Evolutionary conservation across 176 grass and related monocot genomes (phyloP), one percentile per base, ranked within the genome.

Genomic region (Puya raimondii): DNA sequence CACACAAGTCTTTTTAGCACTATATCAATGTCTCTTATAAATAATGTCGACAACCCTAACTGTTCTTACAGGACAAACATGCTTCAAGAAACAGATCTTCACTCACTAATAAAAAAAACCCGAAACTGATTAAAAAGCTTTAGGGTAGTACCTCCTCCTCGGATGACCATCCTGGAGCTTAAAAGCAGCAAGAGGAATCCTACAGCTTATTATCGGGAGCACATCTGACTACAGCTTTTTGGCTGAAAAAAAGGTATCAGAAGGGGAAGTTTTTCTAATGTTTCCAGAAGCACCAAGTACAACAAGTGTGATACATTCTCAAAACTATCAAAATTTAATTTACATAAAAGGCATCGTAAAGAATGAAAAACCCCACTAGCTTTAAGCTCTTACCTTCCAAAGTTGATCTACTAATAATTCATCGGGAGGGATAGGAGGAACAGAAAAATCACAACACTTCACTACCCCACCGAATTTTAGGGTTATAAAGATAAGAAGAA

Each of bases 261-360:
- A 61, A 61, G 56, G 12, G 56, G 21, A 22, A 18, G 56, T 61
- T 61, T 10, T 17, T 66, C 69, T 42, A 42, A 42, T 66, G 56
- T 84, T 78, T 72, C 53, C 72, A 79, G 79, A 76, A 88, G 33
- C 64, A 79, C 71, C 68, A 68, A 68, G 64, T 73, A 85, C 79
- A 82, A 85, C 79, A 89, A 64, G 68, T 51, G 64, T 61, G 26
- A 76, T 29, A 85, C 22, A 70, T 89, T 68, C 67, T 84, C 61
- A 42, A 17, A 70, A 74, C 69, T 59, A 76, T 75, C 79, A 89
- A 85, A 89, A 89, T 82, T 85, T 85, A 85, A 76, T 85, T 79
- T 82, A 89, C 79, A 89, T 48, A 75, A 75, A 82, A 77, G 77
- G 70, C 67, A 81, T 78, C 58, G 25, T 78, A 85, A 79, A 79